Base-by-base conservation (phyloP, 495 filamentous ascomycete species). In the Aspergillus homomorphus region DNA sequence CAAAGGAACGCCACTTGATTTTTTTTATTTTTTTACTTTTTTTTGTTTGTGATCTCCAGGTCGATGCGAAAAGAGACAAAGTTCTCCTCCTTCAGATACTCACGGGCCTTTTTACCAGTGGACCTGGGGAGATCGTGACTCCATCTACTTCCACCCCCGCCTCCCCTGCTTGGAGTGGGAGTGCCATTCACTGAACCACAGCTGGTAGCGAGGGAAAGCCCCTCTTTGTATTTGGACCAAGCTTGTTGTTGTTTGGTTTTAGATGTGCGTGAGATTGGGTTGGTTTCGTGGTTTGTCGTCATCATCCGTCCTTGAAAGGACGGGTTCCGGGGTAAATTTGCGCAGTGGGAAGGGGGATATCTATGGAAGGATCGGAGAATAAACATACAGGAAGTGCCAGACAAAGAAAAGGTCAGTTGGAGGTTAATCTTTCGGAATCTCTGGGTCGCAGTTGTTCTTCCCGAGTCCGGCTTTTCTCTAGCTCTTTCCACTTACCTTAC, bases 1-100 rank as follows among this genome's bases (percentile, higher is more conserved):
- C 24, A 3, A 9, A 12, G 4, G 28, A 49, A 56, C 54, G 54
- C 54, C 54, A 56, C 54, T 49, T 56, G n/a, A 43, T 28, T 28
- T 56, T 56, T 46, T 46, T 42, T 26, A 18, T 38, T 3, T 46
- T 45, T 26, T 45, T 45, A 28, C 19, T 9, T 48, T 22, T 23
- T 22, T 53, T 43, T 53, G n/a, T 53, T 51, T 51, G 8, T 51
- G 33, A 12, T 38, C 33, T 38, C 33, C 33, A 12, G 33, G 15
- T 9, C 33, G 15, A 38, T 9, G 33, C 6, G 33, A 38, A 9
- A 12, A 38, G 33, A 38, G 10, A 14, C 12, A 38, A 38, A 38
- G 33, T 12, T 41, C n/a, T 43, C 51, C 20, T 43, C 9, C 33
- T 12, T 38, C 15, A 14, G 2, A 38, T 9, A 4, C 33, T 38